phyloP scores from a whole-genome alignment of 2,329 filamentous ascomycete genomes.

The Mycosphaerella sp. region DNA sequence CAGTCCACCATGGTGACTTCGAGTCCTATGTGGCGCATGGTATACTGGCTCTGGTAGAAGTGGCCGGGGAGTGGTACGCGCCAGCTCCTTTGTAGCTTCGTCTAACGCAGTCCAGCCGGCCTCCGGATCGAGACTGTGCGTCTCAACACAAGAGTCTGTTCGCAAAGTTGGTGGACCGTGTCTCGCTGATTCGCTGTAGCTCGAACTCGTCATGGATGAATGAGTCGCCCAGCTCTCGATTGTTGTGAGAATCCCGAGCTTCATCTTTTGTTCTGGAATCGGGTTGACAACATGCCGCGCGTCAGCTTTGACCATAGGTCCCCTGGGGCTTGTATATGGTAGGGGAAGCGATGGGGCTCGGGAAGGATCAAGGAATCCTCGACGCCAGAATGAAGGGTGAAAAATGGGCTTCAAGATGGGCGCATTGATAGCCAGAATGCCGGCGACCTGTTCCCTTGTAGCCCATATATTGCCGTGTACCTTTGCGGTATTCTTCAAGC shows the following conservation, averaged over 20 bases:
- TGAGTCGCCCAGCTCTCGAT: background rate
- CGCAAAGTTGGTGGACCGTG: background rate
- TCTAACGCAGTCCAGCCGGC: background rate
- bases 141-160: background rate
- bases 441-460: constrained; percentile 33
- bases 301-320: too few relatives aligned
- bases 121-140: background rate
- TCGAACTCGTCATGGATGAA: background rate
- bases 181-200: background rate
- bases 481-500: constrained; percentile 5
- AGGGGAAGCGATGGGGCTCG: background rate
- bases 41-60: background rate
- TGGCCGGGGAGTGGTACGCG: background rate
- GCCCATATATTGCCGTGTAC: constrained; percentile 36
- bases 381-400: constrained; percentile 3
- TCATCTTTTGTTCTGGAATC: background rate
- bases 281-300: background rate
- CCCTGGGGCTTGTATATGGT: background rate
- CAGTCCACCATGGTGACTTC: background rate
- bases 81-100: background rate
- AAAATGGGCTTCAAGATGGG: constrained; percentile 26
- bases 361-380: background rate
- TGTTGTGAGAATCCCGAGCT: background rate
- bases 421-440: constrained; percentile 33
- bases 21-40: background rate